Evolutionary conservation across 2,329 filamentous ascomycete species (phyloP).

Genomic region (Verticillium longisporum): DNA sequence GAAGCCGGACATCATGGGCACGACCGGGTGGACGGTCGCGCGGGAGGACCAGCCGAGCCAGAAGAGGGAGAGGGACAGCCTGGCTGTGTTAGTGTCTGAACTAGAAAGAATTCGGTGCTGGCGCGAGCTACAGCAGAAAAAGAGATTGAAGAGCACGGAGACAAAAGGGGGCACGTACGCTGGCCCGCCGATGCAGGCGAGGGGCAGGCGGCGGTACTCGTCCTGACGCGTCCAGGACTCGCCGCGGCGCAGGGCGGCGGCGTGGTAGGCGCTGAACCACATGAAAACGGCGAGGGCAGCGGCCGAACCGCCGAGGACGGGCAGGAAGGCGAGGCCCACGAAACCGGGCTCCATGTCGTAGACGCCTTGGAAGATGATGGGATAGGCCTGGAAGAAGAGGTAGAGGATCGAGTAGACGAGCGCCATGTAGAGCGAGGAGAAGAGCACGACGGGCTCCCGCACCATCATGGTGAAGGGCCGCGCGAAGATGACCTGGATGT

Average conservation of each 20-base stretch:
- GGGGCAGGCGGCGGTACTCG: constrained; percentile 27
- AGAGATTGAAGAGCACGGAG: not conserved
- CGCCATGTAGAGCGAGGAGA: constrained; percentile 63
- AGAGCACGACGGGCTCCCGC: constrained; percentile 67
- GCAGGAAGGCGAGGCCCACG: constrained; percentile 61
- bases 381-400: constrained; percentile 73
- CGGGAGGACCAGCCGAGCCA: constrained; percentile 56
- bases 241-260: constrained; percentile 15
- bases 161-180: constrained; percentile 33
- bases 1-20: constrained; percentile 53
- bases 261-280: constrained; percentile 20
- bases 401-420: constrained; percentile 60
- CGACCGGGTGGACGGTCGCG: constrained; percentile 39
- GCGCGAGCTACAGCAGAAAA: constrained; percentile 12
- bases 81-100: not conserved
- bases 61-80: constrained; percentile 40
- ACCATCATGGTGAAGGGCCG: constrained; percentile 66
- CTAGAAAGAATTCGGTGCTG: too few species aligned
- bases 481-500: constrained; percentile 59
- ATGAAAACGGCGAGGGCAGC: constrained; percentile 16
- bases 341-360: constrained; percentile 59
- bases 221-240: constrained; percentile 22
- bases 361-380: constrained; percentile 56
- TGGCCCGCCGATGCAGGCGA: constrained; percentile 52
- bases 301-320: constrained; percentile 25